A percentile compares a stretch with the other conserved stretches of the same genome.
Evolutionary conservation across 768 basidiomycete genomes (phyloP).

Genomic region (Russula sp.): DNA sequence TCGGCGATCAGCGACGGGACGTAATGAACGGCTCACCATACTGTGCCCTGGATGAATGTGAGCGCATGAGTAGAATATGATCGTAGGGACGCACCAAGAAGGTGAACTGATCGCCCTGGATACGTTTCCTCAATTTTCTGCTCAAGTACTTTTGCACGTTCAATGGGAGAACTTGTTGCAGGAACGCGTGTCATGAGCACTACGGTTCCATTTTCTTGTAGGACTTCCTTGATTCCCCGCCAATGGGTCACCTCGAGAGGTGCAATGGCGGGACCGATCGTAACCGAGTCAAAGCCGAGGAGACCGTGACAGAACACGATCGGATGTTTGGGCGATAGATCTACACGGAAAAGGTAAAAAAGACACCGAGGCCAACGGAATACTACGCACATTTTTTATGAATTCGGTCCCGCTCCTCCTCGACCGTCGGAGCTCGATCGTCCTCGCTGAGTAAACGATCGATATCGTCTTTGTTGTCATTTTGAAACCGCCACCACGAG

Average conservation of each 20-base stretch:
- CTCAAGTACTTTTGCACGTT: conserved; percentile 89
- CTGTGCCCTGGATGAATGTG: conserved; percentile 56
- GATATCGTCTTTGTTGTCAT: conserved; percentile 47
- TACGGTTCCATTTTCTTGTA: conserved; percentile 84
- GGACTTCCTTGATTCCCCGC: conserved; percentile 92
- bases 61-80: conserved; percentile 1
- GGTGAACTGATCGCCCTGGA: conserved; percentile 80
- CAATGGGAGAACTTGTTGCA: conserved; percentile 82
- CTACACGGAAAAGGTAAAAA: conserved; percentile 39
- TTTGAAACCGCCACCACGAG: conserved; percentile 49
- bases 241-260: conserved; percentile 90
- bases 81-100: conserved; percentile 56
- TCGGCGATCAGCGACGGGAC: not conserved
- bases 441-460: conserved; percentile 50
- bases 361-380: not conserved
- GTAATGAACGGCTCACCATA: conserved; percentile 49
- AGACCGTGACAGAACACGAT: conserved; percentile 95
- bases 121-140: conserved; percentile 74
- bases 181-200: conserved; percentile 94
- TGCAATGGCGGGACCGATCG: conserved; percentile 70
- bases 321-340: conserved; percentile 76
- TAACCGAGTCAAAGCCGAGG: conserved; percentile 84
- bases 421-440: conserved; percentile 49
- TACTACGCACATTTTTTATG: conserved; percentile 57
- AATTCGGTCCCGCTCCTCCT: conserved; percentile 47